Percentiles rank a stretch among this genome's conserved stretches.
phyloP scores from a whole-genome alignment of 1,284 basidiomycete species.

The Cryptococcus sp. region DNA sequence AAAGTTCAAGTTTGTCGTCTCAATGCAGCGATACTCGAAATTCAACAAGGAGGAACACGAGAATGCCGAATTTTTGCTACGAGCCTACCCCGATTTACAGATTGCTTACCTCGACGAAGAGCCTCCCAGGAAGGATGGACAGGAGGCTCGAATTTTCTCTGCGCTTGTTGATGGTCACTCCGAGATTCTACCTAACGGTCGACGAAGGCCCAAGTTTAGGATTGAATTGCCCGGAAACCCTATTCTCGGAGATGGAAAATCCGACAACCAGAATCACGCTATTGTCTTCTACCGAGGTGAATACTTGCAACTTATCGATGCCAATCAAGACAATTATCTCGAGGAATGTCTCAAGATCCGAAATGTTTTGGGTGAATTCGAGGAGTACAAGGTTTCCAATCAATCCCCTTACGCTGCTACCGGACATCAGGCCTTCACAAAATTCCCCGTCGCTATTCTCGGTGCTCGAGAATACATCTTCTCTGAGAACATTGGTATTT shows the following conservation, averaged over 20 bases:
- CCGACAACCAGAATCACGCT: conserved; percentile 99
- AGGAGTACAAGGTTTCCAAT: conserved; percentile 80
- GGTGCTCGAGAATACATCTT: conserved; percentile 99
- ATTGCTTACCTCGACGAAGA: conserved; percentile 99
- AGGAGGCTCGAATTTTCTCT: conserved; percentile 92
- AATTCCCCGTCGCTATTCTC: conserved; percentile 90
- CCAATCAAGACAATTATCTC: conserved; percentile 99
- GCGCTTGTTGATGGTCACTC: conserved; percentile 96
- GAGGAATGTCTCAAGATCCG: conserved; percentile 99
- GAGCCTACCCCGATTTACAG: conserved; percentile 98
- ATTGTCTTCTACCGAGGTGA: conserved; percentile 99
- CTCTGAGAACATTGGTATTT: conserved; percentile 99
- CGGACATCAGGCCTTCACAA: conserved; percentile 80
- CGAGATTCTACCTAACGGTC: conserved; percentile 84
- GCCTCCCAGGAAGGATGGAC: conserved; percentile 85
- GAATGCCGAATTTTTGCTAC: conserved; percentile 95
- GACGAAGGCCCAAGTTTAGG: conserved; percentile 92
- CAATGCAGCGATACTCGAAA: conserved; percentile 99
- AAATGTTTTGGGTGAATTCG: conserved; percentile 96
- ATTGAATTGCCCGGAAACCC: conserved; percentile 98
- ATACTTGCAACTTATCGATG: conserved; percentile 97
- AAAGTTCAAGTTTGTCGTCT: conserved; percentile 99
- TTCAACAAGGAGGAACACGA: conserved; percentile 99
- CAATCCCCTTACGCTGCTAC: conserved; percentile 84
- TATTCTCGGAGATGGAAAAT: conserved; percentile 98